These are phyloP conservation scores for Aureobasidium sp. DNA, from an alignment of 2,329 filamentous ascomycete species.

Conservation along the genomic window DNA sequence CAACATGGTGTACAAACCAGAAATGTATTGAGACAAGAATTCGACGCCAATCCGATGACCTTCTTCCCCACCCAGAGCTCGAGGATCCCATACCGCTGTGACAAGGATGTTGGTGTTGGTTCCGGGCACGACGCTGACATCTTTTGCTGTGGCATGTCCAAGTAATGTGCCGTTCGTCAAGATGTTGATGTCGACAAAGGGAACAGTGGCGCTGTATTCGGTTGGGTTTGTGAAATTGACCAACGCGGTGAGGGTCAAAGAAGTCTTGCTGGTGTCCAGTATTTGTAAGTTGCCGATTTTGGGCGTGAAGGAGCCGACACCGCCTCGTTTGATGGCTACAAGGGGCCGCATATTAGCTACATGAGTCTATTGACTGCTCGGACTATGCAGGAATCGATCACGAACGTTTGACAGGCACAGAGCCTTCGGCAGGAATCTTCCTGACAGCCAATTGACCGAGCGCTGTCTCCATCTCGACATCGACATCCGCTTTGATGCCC, in stretches of 20 bases:
- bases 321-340: conserved; percentile 27
- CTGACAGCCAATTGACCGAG: conserved; percentile 75
- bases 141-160: conserved; percentile 63
- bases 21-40: conserved; percentile 78
- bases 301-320: conserved; percentile 50
- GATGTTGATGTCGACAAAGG: conserved; percentile 70
- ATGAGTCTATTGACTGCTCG: conserved; percentile 13
- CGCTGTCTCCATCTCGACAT: conserved; percentile 73
- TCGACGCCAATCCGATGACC: conserved; percentile 60
- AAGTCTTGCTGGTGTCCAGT: conserved; percentile 62
- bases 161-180: conserved; percentile 66
- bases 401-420: conserved; percentile 91
- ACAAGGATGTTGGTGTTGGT: conserved; percentile 65
- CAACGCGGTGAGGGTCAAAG: conserved; percentile 61
- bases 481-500: conserved; percentile 70
- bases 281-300: conserved; percentile 66
- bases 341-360: conserved; percentile 28
- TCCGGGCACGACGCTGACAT: conserved; percentile 60
- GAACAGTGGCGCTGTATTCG: conserved; percentile 73
- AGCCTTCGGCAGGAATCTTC: conserved; percentile 74
- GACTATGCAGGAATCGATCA: conserved; percentile 31
- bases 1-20: conserved; percentile 41
- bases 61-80: conserved; percentile 51
- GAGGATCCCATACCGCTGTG: conserved; percentile 67
- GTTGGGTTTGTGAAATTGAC: conserved; percentile 90